A percentile compares a stretch with the other conserved stretches of the same genome.
These are phyloP conservation scores for Cichorium intybus DNA, from an alignment of 140 eudicot genomes.

Conservation along the genomic window DNA sequence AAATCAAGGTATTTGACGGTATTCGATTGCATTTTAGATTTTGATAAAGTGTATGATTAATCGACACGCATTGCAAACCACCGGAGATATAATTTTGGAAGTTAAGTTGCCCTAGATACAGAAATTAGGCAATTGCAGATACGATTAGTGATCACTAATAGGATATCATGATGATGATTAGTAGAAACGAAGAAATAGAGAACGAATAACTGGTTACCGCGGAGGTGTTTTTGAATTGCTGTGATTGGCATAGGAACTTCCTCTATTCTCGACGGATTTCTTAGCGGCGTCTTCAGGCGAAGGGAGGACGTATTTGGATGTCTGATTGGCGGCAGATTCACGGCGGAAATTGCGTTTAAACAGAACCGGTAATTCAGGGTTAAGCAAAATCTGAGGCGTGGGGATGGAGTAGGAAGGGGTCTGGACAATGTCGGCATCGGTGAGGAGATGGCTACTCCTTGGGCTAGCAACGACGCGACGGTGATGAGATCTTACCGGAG, in stretches of 20 bases:
- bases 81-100: background rate
- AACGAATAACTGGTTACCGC: slow-evolving; percentile 2
- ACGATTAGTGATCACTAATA: background rate
- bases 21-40: background rate
- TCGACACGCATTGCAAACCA: background rate
- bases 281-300: slow-evolving; percentile 24
- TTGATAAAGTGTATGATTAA: background rate
- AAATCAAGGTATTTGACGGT: background rate
- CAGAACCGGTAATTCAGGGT: slow-evolving; percentile 38
- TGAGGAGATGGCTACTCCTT: slow-evolving; percentile 24
- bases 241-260: background rate
- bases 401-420: slow-evolving; percentile 11
- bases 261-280: slow-evolving; percentile 13
- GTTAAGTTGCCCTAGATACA: background rate
- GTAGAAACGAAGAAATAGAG: background rate
- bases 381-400: slow-evolving; percentile 56
- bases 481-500: slow-evolving; percentile 13
- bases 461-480: slow-evolving; percentile 19
- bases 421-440: slow-evolving; percentile 25
- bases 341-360: slow-evolving; percentile 36
- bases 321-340: slow-evolving; percentile 16
- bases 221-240: slow-evolving; percentile 1
- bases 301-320: slow-evolving; percentile 26
- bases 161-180: background rate
- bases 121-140: background rate